Evolutionary conservation across 371 early-diverging fungal genomes (phyloP), one percentile per base, ranked within the genome.

Genomic region (Mortierella sp.): DNA sequence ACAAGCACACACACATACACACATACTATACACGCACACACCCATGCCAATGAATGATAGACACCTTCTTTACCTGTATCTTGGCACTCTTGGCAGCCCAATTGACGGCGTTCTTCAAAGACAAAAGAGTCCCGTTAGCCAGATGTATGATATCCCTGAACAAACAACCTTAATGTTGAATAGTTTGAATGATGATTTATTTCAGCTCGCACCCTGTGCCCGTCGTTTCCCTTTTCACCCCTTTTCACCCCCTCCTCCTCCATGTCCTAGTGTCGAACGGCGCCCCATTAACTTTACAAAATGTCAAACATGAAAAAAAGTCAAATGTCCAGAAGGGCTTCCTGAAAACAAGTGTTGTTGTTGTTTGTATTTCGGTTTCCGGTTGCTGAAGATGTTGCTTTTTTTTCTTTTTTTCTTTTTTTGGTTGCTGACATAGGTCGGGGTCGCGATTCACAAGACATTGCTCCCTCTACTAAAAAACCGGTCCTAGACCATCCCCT

Each of bases 241-340:
- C n/a, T n/a, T n/a, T n/a, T n/a, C n/a, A n/a, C n/a, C n/a, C 16
- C 31, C 29, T 61, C 61, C 37, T 31, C 39, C 37, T 61, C 48
- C 48, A 0, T 22, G 48, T 48, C 48, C 48, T 48, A n/a, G 48
- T 37, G 34, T 34, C 61, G 37, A 61, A 61, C 61, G 61, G 61
- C 61, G 61, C 61, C 61, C 61, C 61, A 61, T 61, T 55, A 61
- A 39, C 34, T 61, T 61, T 61, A 61, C 61, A 61, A 61, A 61
- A 37, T 61, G 61, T 39, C 61, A 61, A 34, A 34, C 61, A 34
- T 34, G 39, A 52, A 55, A 37, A 61, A 58, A 61, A 58, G 37
- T 16, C 4, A 19, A 22, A 61, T 4, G 34, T 61, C 61, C 61
- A 61, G 37, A 61, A 34, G 6, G 22, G 34, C 61, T n/a, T n/a